Base-by-base conservation (phyloP, 2,329 filamentous ascomycete species). In the Aspergillus calidoustus region DNA sequence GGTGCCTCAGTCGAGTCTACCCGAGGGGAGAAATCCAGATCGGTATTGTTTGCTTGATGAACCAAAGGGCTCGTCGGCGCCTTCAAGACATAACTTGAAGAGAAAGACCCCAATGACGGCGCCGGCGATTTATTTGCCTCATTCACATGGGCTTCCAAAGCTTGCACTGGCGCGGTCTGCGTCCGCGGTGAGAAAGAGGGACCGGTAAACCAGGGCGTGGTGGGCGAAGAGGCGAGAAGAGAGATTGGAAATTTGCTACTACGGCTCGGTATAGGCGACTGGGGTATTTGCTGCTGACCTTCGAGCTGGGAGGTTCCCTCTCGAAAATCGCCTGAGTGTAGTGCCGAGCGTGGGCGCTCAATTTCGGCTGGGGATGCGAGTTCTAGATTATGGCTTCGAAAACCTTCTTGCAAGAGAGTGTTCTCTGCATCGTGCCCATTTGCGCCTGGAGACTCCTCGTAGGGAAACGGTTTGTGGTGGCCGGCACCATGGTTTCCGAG, bases 31-130 rank as follows among this genome's bases (percentile, higher is more conserved):
- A 90, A 81, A 61, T 92, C 88, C 23, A 90, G 72, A 67, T 95
- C 92, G 7, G 92, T 89, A 68, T 93, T 95, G 77, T 89, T 96
- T 71, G 92, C 88, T 47, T 93, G 92, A 71, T 97, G 89, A 0
- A 96, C 93, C 11, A 99, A 82, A 15, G 95, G 95, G 70, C 93
- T 98, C 2, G 95, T 98, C 0, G 95, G 94, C 2, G 91, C 87
- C 77, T 94, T 90, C 64, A 96, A 90, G 34, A 91, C 84, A 74
- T 97, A 97, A 69, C 87, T 93, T 2, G 89, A 90, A 0, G 91
- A 89, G 15, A 91, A 83, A 1, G 92, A 92, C 3, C 89, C 89
- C 9, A 90, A 72, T 1, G 87, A 89, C 7, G 89, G 89, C 19
- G 84, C 80, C 23, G 81, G 77, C 0, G 83, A 81, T 50, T 73